Evolutionary conservation across 192 early-diverging fungal species (phyloP).

Genomic region (Coemansia erecta): DNA sequence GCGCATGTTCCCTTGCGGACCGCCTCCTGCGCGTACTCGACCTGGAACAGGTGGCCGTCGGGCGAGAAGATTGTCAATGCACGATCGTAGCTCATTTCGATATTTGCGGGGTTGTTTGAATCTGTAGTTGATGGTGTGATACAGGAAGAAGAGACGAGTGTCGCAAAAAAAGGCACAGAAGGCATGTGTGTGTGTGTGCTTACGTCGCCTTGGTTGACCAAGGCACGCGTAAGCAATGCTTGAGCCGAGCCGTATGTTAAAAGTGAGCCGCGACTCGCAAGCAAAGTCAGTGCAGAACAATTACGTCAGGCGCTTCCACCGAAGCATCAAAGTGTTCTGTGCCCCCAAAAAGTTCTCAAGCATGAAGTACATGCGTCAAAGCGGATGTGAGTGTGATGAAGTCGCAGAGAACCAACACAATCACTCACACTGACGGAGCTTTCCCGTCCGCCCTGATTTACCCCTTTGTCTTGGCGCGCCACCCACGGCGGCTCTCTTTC

Average conservation of each 20-base stretch:
- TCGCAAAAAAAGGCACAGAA: background rate
- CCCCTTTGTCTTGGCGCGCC: too few relatives aligned
- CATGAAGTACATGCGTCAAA: too few relatives aligned
- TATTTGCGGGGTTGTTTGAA: background rate
- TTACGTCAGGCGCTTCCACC: too few relatives aligned
- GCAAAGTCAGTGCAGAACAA: too few relatives aligned
- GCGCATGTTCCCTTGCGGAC: conserved; percentile 96
- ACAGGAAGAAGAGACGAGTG: background rate
- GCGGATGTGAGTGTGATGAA: too few relatives aligned
- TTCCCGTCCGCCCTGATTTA: too few relatives aligned
- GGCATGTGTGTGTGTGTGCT: background rate
- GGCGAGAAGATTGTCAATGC: conserved; percentile 98
- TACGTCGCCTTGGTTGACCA: conserved; percentile 1
- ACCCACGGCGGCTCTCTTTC: background rate
- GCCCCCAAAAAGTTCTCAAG: too few relatives aligned
- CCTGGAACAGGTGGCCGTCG: conserved; percentile 98
- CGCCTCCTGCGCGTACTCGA: conserved; percentile 98
- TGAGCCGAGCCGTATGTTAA: too few relatives aligned
- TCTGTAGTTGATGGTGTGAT: background rate
- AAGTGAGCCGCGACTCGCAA: too few relatives aligned
- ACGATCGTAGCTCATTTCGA: conserved; percentile 60
- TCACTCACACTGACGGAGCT: too few relatives aligned
- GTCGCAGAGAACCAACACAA: too few relatives aligned
- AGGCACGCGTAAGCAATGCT: conserved; percentile 2
- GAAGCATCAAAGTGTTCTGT: too few relatives aligned